Evolutionary conservation across 2,329 filamentous ascomycete species (phyloP), one percentile per base, ranked within the genome.

Genomic region (Nemania sp.): DNA sequence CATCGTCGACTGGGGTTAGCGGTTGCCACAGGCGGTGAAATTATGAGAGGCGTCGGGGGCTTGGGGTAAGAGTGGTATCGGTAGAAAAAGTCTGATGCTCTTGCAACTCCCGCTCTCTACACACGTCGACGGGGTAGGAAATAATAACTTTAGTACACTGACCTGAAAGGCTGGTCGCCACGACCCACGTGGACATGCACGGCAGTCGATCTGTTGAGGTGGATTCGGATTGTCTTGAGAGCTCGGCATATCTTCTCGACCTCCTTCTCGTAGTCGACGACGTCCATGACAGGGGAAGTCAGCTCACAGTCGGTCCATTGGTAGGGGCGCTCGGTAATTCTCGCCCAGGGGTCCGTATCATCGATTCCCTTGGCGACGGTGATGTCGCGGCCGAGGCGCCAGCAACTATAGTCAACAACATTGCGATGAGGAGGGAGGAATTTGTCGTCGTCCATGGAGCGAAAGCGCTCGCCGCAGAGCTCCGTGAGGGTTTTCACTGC

Each of bases 161-260:
- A 60, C 58, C 52, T 60, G 17, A 72, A 72, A 1, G 69, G 58
- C 46, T 68, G 57, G n/a, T 69, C 57, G 11, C 69, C 68, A 9
- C 63, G 65, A 11, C 71, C 71, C 7, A 72, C 62, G 39, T 72
- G 71, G 12, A 72, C 64, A 21, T 72, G 69, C 5, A 72, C 53
- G 4, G 60, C 49, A 0, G 68, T 64, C 1, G 63, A 63, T 2
- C 62, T n/a, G 32, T 71, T 71, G 4, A 72, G 52, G 29, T 68
- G 63, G 11, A 69, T 61, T 5, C 70, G 65, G 1, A 45, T n/a
- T 1, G 35, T 29, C 17, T 65, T 63, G 25, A 72, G 59, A 9
- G 60, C 62, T 11, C 58, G 59, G 47, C 67, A 70, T 5, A 71
- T 54, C 10, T 62, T 50, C 18, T 49, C 43, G 37, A 71, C 63